A percentile compares a stretch with the other conserved stretches of the same genome.
These are phyloP conservation scores for Talaromyces nanjingensis DNA, from an alignment of 495 filamentous ascomycete genomes.

Conservation along the genomic window DNA sequence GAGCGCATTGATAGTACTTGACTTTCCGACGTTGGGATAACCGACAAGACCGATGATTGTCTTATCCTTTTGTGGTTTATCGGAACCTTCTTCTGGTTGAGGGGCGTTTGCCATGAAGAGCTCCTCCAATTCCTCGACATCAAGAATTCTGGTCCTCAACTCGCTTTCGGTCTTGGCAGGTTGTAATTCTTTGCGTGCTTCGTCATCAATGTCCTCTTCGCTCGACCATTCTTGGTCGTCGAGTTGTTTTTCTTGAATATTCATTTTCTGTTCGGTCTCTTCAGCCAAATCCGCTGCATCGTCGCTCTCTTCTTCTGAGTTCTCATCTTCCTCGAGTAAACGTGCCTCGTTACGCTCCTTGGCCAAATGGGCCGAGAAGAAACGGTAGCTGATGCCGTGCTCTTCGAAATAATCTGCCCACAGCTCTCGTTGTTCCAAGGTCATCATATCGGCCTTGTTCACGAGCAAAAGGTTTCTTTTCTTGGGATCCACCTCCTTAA, in stretches of 20 bases:
- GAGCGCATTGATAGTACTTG: constrained; percentile 96
- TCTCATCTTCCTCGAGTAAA: constrained; percentile 37
- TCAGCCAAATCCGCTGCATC: constrained; percentile 31
- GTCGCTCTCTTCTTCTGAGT: constrained; percentile 30
- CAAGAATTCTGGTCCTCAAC: constrained; percentile 71
- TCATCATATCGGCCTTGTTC: constrained; percentile 99
- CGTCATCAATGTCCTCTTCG: constrained; percentile 25
- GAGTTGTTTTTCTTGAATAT: constrained; percentile 25
- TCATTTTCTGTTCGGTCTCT: constrained; percentile 28
- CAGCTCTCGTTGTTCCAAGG: constrained; percentile 66
- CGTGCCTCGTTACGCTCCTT: constrained; percentile 77
- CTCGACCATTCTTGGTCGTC: constrained; percentile 27
- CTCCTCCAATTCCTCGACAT: constrained; percentile 83
- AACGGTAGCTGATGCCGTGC: constrained; percentile 77
- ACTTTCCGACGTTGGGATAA: constrained; percentile 99
- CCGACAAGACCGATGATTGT: constrained; percentile 90
- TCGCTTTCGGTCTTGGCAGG: constrained; percentile 16
- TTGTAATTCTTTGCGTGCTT: constrained; percentile 27
- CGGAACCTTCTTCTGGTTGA: constrained; percentile 28
- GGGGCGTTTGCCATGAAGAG: constrained; percentile 76
- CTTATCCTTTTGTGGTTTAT: constrained; percentile 46
- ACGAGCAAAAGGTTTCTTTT: constrained; percentile 92
- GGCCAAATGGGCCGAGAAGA: constrained; percentile 91
- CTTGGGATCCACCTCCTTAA: constrained; percentile 78
- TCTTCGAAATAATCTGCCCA: constrained; percentile 89